Evolutionary conservation across 2,329 filamentous ascomycete genomes (phyloP).

Genomic region (Furcasterigmium furcatum): DNA sequence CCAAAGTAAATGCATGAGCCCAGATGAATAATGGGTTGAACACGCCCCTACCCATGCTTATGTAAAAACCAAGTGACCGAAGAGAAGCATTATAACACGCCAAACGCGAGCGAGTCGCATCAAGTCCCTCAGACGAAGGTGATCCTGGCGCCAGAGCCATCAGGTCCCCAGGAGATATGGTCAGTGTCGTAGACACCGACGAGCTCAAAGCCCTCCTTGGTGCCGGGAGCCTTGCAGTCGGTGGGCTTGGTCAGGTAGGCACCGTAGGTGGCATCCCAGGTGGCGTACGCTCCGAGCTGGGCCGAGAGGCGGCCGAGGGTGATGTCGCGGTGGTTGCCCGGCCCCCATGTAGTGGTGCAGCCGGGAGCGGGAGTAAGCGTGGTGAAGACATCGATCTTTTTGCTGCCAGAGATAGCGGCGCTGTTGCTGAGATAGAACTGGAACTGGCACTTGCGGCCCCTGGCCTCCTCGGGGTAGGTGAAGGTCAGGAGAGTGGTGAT

Average conservation of each 20-base stretch:
- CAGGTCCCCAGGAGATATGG: conserved; percentile 8
- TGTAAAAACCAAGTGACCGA: too few species aligned
- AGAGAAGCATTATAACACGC: too few species aligned
- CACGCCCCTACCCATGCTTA: too few species aligned
- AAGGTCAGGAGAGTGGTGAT: conserved; percentile 23
- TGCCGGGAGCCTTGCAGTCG: conserved; percentile 10
- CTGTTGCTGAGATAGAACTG: conserved; percentile 17
- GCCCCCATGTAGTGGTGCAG: conserved; percentile 15
- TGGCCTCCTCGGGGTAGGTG: conserved; percentile 15
- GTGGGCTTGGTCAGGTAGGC: conserved; percentile 9
- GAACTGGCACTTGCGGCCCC: conserved; percentile 20
- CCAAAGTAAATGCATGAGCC: too few species aligned
- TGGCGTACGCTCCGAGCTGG: conserved; percentile 3
- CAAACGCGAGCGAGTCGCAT: too few species aligned
- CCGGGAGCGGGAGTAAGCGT: conserved; percentile 15
- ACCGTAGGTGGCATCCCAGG: conserved; percentile 11
- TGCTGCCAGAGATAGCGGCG: conserved; percentile 14
- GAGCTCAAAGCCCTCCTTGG: conserved; percentile 11
- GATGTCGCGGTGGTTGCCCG: conserved; percentile 21
- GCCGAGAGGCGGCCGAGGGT: conserved; percentile 9
- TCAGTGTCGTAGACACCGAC: conserved; percentile 12
- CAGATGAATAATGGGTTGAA: too few species aligned
- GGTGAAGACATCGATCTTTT: conserved; percentile 22
- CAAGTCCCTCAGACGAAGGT: neutral
- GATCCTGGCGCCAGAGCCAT: conserved; percentile 8